Base-by-base conservation (phyloP, 208 protist genomes). In the Wallacemonas sp. region DNA sequence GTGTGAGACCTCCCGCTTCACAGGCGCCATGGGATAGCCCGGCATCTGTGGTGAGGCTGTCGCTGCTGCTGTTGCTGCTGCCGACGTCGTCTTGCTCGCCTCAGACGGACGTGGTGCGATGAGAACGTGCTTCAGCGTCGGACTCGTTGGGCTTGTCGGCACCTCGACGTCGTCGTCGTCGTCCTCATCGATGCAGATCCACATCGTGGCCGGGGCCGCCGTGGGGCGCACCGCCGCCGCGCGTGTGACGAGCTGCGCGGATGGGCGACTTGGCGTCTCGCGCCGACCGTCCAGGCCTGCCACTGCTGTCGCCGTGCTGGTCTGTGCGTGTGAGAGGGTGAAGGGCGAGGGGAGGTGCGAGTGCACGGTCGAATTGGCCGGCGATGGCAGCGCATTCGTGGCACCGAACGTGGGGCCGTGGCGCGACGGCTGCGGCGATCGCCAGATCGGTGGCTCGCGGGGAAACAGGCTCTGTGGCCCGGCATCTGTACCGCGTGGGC, bases 161-260 rank as follows among this genome's bases (percentile, higher is more conserved):
- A 58, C 47, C 14, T 64, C 47, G 0, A 70, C 71, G 12, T 78
- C 77, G 9, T 81, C 74, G 19, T 88, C 77, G 58, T 90, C 83
- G 64, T 88, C 78, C 43, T 90, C 83, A 34, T 90, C 81, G 12
- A 93, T 60, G 61, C 76, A 86, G 63, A 93, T 93, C 87, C 87
- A 93, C 69, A 88, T 44, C 21, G 83, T 90, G 48, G 65, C 74
- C 2, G 87, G 83, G 1, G 87, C 85, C 16, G 70, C 72, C 4
- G 67, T 61, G 26, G 87, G 87, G 9, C 76, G 80, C 38, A 83
- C 72, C 4, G 83, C 87, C 1, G 81, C 87, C 0, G 81, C 83
- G 24, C 72, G 73, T 3, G 73, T 73, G 46, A 90, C 80, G 23
- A 89, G 71, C 55, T 79, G 74, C 32, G 83, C 83, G 12, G 82